These are phyloP conservation scores for Aureobasidium sp. DNA, from an alignment of 2,329 filamentous ascomycete species.

Conservation along the genomic window DNA sequence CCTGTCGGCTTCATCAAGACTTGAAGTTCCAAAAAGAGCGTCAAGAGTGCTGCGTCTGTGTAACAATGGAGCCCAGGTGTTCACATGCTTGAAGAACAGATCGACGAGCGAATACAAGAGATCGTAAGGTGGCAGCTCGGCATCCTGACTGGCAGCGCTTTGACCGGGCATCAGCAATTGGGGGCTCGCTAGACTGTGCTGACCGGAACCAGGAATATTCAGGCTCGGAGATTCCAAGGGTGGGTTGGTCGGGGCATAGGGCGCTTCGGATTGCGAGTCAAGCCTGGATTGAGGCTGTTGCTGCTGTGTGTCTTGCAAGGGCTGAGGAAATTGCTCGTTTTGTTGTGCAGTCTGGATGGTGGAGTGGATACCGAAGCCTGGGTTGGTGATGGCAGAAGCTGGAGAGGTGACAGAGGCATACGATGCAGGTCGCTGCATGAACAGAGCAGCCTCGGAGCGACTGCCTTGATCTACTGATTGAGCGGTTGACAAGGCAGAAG, in stretches of 20 bases:
- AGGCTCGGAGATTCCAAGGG: slow-evolving; percentile 54
- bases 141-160: slow-evolving; percentile 31
- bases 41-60: slow-evolving; percentile 77
- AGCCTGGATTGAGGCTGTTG: slow-evolving; percentile 16
- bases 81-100: slow-evolving; percentile 58
- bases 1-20: slow-evolving; percentile 71
- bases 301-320: slow-evolving; percentile 19
- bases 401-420: slow-evolving; percentile 24
- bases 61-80: slow-evolving; percentile 75
- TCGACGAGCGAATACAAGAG: slow-evolving; percentile 54
- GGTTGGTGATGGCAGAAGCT: background rate
- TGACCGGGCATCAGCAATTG: slow-evolving; percentile 20
- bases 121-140: slow-evolving; percentile 53
- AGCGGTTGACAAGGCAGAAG: slow-evolving; percentile 6
- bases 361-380: background rate
- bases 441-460: slow-evolving; percentile 40
- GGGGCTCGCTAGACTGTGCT: slow-evolving; percentile 13
- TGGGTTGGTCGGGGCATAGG: slow-evolving; percentile 30
- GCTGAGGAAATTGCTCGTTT: background rate
- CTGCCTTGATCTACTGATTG: slow-evolving; percentile 32
- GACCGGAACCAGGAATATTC: slow-evolving; percentile 43
- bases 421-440: slow-evolving; percentile 38
- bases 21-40: slow-evolving; percentile 68
- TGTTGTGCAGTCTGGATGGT: background rate
- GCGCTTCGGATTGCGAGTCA: slow-evolving; percentile 19